Evolutionary conservation across 805 yeast species (phyloP).

Genomic region (Saturnispora diversa): DNA sequence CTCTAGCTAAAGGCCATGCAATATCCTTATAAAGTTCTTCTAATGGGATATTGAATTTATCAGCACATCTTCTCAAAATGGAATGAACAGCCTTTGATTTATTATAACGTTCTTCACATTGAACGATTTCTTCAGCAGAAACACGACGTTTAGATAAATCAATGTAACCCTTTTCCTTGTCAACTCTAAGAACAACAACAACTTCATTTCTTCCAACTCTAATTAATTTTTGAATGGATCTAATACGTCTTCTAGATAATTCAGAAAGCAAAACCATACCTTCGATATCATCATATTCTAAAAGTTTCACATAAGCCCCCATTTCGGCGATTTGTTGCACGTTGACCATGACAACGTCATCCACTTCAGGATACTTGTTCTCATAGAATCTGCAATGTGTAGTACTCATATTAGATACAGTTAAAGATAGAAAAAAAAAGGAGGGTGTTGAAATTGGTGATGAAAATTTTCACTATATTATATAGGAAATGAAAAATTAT

Average conservation of each 20-base stretch:
- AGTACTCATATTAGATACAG: constrained; percentile 50
- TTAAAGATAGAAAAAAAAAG: not conserved
- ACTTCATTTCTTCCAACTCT: constrained; percentile 98
- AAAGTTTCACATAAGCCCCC: constrained; percentile 96
- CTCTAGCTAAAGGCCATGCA: constrained; percentile 96
- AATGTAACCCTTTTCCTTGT: constrained; percentile 96
- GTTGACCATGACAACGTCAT: constrained; percentile 97
- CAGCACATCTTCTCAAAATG: constrained; percentile 97
- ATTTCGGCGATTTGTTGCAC: constrained; percentile 97
- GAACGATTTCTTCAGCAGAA: constrained; percentile 92
- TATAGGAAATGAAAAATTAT: not conserved
- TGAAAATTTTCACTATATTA: not conserved
- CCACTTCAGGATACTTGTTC: constrained; percentile 97
- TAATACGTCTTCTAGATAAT: constrained; percentile 95
- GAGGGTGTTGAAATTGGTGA: not conserved
- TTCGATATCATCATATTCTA: constrained; percentile 96
- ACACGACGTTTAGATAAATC: constrained; percentile 97
- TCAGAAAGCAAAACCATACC: constrained; percentile 97
- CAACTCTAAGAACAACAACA: constrained; percentile 95
- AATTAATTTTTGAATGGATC: constrained; percentile 94
- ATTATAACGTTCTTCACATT: constrained; percentile 96
- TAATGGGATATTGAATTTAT: constrained; percentile 81
- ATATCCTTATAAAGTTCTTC: constrained; percentile 79
- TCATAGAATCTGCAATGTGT: constrained; percentile 95
- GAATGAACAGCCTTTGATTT: constrained; percentile 97